Evolutionary conservation across 2,329 filamentous ascomycete species (phyloP), one percentile per base, ranked within the genome.

Genomic region (Dactylonectria macrodidyma): DNA sequence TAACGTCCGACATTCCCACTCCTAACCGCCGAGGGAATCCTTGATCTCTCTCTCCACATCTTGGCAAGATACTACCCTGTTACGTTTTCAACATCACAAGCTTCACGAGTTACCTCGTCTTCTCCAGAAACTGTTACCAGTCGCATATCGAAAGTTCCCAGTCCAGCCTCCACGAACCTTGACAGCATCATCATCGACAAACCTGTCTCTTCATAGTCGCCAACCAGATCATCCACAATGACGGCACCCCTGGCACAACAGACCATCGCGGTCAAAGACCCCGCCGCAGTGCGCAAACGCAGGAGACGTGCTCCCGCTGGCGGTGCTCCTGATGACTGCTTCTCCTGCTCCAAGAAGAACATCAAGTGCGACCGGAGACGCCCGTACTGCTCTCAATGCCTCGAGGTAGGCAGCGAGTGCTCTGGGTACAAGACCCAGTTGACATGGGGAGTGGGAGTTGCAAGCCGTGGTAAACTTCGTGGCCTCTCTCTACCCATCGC

Each of bases 391-490:
- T 95, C 95, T 51, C 95, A 95, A 82, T 99, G 95, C 81, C 89
- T 98, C 70, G 94, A 97, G 75, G 88, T 94, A 71, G 95, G 95
- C 72, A 95, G 94, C 80, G 95, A 97, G 78, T 98, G 95, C 84
- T 95, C 94, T 33, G 95, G 95, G 67, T 98, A 98, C 86, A 97
- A 97, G 84, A 98, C 95, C 16, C 95, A 95, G 75, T 87, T 98
- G 82, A 98, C 95, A 54, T 98, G 95, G 95, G 95, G 95, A 48
- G 94, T 98, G 55, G 95, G 95, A 59, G 95, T 98, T 66, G 95
- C 95, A 64, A 98, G 95, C 82, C 91, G 95, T 77, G 95, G 95
- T 78, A 98, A 98, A 85, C 90, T 98, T 71, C 90, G 95, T 69
- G 95, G 95, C 46, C 86, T 98, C 73, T 95, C 95, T 64, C 85